phyloP scores from a whole-genome alignment of 352 stramenopile species.

The Phytopythium chamaehyphon region DNA sequence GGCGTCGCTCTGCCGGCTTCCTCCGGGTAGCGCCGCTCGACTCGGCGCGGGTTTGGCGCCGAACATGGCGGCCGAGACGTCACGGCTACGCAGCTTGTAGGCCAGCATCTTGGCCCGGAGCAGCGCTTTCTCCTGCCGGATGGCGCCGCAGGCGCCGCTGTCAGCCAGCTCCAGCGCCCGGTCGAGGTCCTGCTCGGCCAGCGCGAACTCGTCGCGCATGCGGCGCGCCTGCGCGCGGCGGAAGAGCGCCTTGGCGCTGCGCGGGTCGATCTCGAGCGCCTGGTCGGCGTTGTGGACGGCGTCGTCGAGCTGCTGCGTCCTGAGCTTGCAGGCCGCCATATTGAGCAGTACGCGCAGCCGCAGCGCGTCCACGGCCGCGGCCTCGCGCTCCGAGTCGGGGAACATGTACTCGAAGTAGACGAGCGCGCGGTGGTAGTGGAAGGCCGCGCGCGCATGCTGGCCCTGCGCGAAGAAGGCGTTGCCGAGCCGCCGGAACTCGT shows the following conservation, averaged over 20 bases:
- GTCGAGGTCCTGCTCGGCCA: conserved; percentile 43
- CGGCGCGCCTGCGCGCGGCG: conserved; percentile 59
- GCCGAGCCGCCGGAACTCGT: conserved; percentile 62
- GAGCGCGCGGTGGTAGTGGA: conserved; percentile 78
- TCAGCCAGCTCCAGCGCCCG: conserved; percentile 23
- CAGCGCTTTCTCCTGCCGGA: conserved; percentile 57
- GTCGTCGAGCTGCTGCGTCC: conserved; percentile 70
- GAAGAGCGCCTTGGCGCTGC: conserved; percentile 67
- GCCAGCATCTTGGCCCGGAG: conserved; percentile 63
- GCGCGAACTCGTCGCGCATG: conserved; percentile 65
- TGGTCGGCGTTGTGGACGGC: conserved; percentile 59
- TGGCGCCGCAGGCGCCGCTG: conserved; percentile 1
- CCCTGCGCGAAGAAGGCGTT: conserved; percentile 77
- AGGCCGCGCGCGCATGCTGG: conserved; percentile 76
- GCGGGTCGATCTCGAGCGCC: conserved; percentile 47
- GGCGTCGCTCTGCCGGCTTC: conserved; percentile 4
- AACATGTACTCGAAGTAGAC: conserved; percentile 89
- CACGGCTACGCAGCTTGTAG: conserved; percentile 61
- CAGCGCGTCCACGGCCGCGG: conserved; percentile 38
- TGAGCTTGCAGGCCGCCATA: conserved; percentile 67
- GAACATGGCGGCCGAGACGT: conserved; percentile 80
- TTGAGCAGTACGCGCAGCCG: conserved; percentile 70
- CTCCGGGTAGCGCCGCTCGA: too few species aligned
- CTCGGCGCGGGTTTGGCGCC: conserved; percentile 9
- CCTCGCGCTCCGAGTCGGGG: conserved; percentile 53